Evolutionary conservation across 1,139 yeast genomes (phyloP).

Genomic region (Blastobotrys elegans): DNA sequence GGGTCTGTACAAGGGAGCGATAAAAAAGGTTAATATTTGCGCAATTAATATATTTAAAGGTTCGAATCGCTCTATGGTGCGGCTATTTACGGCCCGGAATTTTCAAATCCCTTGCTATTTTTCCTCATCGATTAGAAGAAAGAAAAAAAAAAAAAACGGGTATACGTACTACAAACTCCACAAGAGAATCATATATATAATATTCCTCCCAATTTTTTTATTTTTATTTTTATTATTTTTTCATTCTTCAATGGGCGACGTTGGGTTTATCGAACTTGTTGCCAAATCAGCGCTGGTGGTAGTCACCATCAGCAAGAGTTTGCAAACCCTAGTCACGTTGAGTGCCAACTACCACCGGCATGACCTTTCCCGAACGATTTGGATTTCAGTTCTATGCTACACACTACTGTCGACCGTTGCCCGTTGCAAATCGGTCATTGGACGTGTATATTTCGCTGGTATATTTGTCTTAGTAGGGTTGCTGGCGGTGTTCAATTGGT

Average conservation of each 20-base stretch:
- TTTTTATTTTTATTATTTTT: not conserved
- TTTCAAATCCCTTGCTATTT: no score
- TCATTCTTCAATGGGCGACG: not conserved
- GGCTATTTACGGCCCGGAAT: no score
- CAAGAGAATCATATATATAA: not conserved
- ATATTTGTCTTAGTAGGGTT: not conserved
- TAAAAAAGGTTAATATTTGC: no score
- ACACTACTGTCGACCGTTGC: not conserved
- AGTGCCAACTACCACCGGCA: conserved; percentile 3
- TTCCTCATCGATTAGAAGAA: no score
- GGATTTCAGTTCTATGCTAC: conserved; percentile 4
- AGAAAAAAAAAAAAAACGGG: not conserved
- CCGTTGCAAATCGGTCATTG: not conserved
- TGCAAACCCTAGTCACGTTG: conserved; percentile 5
- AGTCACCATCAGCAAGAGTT: not conserved
- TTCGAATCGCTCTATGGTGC: no score
- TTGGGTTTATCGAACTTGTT: conserved; percentile 1
- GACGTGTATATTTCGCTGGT: conserved; percentile 1
- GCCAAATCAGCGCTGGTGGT: conserved; percentile 5
- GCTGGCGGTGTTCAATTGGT: conserved; percentile 6
- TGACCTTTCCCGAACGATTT: conserved; percentile 1
- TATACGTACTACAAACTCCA: not conserved
- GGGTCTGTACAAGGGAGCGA: no score
- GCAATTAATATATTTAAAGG: no score
- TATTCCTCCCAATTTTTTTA: no score